A percentile compares a stretch with the other conserved stretches of the same genome.
Conservation (phyloP, 208 protist genomes). For the Trypanosoma mega region DNA sequence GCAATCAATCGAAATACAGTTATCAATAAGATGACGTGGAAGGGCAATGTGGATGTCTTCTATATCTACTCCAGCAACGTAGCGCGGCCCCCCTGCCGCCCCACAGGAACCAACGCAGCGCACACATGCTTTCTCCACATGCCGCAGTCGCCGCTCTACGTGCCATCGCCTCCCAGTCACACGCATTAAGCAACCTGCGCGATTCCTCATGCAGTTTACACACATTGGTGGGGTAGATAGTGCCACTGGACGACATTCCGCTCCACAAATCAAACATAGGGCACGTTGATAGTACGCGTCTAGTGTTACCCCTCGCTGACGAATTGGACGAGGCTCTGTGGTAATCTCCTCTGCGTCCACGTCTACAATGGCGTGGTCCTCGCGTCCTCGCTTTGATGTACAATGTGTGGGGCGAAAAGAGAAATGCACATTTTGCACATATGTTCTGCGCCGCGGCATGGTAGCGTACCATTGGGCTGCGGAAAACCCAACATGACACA, state of each 20-base stretch:
- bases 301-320: slow-evolving; percentile 13
- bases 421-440: slow-evolving; percentile 28
- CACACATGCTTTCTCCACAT: slow-evolving; percentile 32
- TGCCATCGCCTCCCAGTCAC: slow-evolving; percentile 9
- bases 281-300: slow-evolving; percentile 23
- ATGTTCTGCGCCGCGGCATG: slow-evolving; percentile 49
- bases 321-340: neutral
- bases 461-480: slow-evolving; percentile 50
- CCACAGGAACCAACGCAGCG: slow-evolving; percentile 23
- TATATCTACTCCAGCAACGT: slow-evolving; percentile 12
- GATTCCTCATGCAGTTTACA: slow-evolving; percentile 10
- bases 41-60: slow-evolving; percentile 32
- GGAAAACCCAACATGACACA: slow-evolving; percentile 72
- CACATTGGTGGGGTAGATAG: slow-evolving; percentile 19
- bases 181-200: neutral
- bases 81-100: slow-evolving; percentile 15
- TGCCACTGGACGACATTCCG: neutral
- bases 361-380: slow-evolving; percentile 6
- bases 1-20: slow-evolving; percentile 74
- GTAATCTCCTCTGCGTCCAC: neutral
- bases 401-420: no score
- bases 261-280: slow-evolving; percentile 24
- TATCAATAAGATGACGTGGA: slow-evolving; percentile 17
- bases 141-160: slow-evolving; percentile 19
- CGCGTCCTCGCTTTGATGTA: slow-evolving; percentile 1